A percentile compares a stretch with the other conserved stretches of the same genome.
Conservation (phyloP, 2,329 filamentous ascomycete species). For the Ophiostoma piceae region DNA sequence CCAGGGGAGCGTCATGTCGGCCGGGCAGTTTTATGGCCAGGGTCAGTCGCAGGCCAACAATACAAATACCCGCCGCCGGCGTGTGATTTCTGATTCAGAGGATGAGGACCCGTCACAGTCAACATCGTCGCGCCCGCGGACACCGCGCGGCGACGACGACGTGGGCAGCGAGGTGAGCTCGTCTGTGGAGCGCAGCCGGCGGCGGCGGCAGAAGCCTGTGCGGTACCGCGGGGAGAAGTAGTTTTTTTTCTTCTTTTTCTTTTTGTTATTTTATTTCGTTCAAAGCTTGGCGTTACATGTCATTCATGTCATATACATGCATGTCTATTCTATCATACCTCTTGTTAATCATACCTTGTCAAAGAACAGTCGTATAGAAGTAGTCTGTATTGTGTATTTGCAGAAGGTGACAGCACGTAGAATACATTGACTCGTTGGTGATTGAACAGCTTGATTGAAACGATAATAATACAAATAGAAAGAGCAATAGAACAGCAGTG, state of each 20-base stretch:
- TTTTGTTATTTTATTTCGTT: background rate
- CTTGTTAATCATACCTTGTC: background rate
- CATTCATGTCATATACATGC: background rate
- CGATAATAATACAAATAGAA: background rate
- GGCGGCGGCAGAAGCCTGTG: conserved; percentile 25
- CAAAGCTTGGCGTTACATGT: too few relatives aligned
- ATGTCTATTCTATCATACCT: background rate
- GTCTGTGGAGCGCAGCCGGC: conserved; percentile 23
- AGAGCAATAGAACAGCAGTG: background rate
- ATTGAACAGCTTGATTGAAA: background rate
- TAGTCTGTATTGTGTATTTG: too few relatives aligned
- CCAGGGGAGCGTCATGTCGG: conserved; percentile 17
- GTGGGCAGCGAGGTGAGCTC: conserved; percentile 14
- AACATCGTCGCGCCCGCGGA: background rate
- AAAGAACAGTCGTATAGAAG: background rate
- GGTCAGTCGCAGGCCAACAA: too few relatives aligned
- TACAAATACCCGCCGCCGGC: background rate
- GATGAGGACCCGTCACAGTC: conserved; percentile 2
- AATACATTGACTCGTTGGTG: too few relatives aligned
- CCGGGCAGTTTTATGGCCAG: conserved; percentile 17
- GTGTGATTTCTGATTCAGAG: conserved; percentile 23
- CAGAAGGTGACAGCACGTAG: too few relatives aligned
- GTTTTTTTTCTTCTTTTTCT: background rate
- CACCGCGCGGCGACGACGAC: conserved; percentile 18
- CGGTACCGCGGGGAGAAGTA: conserved; percentile 23